Conservation (phyloP, 305 asterid genomes). For the Solanum chacoense region DNA sequence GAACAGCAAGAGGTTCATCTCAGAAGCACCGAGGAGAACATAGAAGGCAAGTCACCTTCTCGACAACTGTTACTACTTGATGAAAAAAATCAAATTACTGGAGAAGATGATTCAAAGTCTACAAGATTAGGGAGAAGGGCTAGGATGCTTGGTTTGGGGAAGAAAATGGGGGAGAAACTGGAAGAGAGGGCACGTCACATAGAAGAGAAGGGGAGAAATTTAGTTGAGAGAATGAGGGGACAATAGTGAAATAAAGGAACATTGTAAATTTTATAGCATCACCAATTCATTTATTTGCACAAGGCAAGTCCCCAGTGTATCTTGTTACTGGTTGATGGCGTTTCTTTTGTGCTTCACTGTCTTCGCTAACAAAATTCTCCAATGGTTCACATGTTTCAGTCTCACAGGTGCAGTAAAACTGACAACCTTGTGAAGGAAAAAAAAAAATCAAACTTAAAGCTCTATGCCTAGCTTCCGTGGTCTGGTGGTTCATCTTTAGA, state of each 20-base stretch:
- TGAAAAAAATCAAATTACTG: slow-evolving; percentile 22
- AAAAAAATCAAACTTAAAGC: background rate
- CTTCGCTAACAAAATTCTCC: background rate
- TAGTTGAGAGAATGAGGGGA: slow-evolving; percentile 78
- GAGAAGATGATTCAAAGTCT: slow-evolving; percentile 42
- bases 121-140: slow-evolving; percentile 55
- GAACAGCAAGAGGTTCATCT: slow-evolving; percentile 22
- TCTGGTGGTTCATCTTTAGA: background rate
- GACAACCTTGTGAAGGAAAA: background rate
- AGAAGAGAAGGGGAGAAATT: slow-evolving; percentile 72
- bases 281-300: background rate
- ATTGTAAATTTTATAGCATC: background rate
- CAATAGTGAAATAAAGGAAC: slow-evolving; percentile 2
- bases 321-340: background rate
- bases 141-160: slow-evolving; percentile 70
- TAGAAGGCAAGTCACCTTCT: slow-evolving; percentile 14
- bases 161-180: slow-evolving; percentile 82
- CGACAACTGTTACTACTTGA: slow-evolving; percentile 15
- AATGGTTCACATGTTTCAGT: background rate
- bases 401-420: background rate
- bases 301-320: background rate
- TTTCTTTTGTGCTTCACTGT: background rate
- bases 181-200: slow-evolving; percentile 75
- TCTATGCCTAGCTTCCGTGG: background rate
- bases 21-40: slow-evolving; percentile 17